Conservation (phyloP, 257 asterid genomes). For the Fraxinus cuspidata region DNA sequence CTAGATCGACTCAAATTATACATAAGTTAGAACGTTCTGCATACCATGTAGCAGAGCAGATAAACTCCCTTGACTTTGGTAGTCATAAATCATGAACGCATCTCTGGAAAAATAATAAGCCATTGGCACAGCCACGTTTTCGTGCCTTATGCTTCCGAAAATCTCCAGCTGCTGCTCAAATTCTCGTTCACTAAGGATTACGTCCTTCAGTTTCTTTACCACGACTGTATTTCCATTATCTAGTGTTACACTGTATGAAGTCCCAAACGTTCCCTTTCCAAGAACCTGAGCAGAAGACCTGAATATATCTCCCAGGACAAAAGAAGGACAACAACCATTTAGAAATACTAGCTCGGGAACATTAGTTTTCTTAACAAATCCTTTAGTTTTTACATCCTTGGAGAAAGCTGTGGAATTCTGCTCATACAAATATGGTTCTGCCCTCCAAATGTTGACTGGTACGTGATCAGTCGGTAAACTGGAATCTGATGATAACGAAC, state of each 20-base stretch:
- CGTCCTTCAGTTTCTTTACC: constrained; percentile 30
- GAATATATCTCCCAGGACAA: background rate
- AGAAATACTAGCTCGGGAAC: constrained; percentile 9
- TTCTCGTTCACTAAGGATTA: background rate
- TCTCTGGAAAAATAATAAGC: background rate
- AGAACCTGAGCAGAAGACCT: constrained; percentile 26
- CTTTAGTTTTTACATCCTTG: background rate
- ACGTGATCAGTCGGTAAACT: background rate
- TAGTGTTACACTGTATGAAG: constrained; percentile 20
- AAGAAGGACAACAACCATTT: too few species aligned
- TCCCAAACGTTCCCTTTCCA: constrained; percentile 33
- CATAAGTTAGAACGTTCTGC: background rate
- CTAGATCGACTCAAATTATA: background rate
- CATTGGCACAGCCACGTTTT: background rate
- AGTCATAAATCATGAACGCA: background rate
- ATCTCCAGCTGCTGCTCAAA: background rate
- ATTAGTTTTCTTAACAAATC: background rate
- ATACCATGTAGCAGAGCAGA: background rate
- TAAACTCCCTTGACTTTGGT: background rate
- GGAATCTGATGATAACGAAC: background rate
- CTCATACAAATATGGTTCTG: background rate
- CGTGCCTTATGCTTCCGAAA: background rate
- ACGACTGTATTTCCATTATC: constrained; percentile 24
- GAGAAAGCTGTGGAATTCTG: background rate
- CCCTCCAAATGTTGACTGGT: background rate